Conservation (phyloP, 345 rosid species). For the Passiflora organensis region DNA sequence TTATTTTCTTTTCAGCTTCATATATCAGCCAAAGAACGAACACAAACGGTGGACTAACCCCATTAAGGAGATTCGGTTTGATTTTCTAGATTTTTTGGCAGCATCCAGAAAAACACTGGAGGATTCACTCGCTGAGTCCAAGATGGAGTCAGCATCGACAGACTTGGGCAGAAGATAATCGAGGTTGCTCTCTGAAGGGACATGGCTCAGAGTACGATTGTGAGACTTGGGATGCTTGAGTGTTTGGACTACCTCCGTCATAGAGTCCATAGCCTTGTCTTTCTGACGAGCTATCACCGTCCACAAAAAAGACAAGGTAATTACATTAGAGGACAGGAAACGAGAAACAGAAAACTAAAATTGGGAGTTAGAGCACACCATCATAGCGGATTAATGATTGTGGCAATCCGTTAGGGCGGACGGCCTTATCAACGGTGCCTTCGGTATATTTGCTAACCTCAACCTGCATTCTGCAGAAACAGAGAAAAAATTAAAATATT, state of each 20-base stretch:
- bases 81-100: slow-evolving; percentile 45
- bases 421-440: slow-evolving; percentile 60
- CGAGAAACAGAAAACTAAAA: neutral
- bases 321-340: neutral
- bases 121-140: neutral
- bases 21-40: neutral
- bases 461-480: slow-evolving; percentile 81
- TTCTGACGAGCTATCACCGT: slow-evolving; percentile 83
- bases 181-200: slow-evolving; percentile 24
- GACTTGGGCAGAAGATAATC: slow-evolving; percentile 36
- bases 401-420: slow-evolving; percentile 89
- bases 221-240: slow-evolving; percentile 55
- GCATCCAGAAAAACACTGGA: slow-evolving; percentile 19
- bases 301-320: slow-evolving; percentile 1
- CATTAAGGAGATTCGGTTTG: slow-evolving; percentile 48
- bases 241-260: slow-evolving; percentile 85
- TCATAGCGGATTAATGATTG: slow-evolving; percentile 85
- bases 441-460: slow-evolving; percentile 96
- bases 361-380: slow-evolving; percentile 29
- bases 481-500: neutral
- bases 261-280: slow-evolving; percentile 71
- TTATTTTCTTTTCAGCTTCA: too few relatives aligned
- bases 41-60: slow-evolving; percentile 43
- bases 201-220: slow-evolving; percentile 31
- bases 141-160: slow-evolving; percentile 23